Conservation (phyloP, 2,329 filamentous ascomycete genomes). For the Chaetomium sp. region DNA sequence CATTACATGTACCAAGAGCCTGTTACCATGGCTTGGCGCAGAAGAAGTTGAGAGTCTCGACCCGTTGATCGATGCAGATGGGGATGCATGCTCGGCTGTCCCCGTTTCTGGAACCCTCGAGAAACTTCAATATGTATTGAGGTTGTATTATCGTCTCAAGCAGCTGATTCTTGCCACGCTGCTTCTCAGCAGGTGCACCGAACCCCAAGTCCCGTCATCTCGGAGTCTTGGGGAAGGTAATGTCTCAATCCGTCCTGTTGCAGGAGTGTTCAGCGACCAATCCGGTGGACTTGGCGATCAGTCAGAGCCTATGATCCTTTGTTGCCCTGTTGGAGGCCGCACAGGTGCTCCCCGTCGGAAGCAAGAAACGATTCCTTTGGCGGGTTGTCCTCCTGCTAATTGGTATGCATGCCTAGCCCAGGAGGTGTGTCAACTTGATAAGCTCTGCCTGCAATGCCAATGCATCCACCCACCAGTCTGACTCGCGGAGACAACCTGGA, state of each 20-base stretch:
- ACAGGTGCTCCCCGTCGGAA: background rate
- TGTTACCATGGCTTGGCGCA: background rate
- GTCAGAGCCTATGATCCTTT: background rate
- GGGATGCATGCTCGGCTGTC: background rate
- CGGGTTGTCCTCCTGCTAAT: background rate
- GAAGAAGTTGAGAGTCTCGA: slow-evolving; percentile 1
- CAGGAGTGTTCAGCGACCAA: slow-evolving; percentile 12
- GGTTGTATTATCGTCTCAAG: background rate
- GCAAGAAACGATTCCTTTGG: slow-evolving; percentile 16
- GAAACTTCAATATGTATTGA: background rate
- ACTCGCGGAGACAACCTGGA: background rate
- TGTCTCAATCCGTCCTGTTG: slow-evolving; percentile 22
- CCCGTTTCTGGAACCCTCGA: slow-evolving; percentile 2
- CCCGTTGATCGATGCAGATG: slow-evolving; percentile 4
- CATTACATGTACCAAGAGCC: background rate
- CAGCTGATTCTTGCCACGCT: background rate
- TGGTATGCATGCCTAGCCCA: slow-evolving; percentile 3
- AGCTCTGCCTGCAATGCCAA: background rate
- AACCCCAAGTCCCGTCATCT: background rate
- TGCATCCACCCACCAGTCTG: slow-evolving; percentile 3
- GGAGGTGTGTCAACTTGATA: slow-evolving; percentile 17
- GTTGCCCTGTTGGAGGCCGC: slow-evolving; percentile 18
- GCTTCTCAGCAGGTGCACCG: background rate
- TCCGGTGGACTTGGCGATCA: slow-evolving; percentile 8
- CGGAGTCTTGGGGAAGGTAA: background rate